phyloP scores from a whole-genome alignment of 192 early-diverging fungal genomes.

The Backusella luteola region DNA sequence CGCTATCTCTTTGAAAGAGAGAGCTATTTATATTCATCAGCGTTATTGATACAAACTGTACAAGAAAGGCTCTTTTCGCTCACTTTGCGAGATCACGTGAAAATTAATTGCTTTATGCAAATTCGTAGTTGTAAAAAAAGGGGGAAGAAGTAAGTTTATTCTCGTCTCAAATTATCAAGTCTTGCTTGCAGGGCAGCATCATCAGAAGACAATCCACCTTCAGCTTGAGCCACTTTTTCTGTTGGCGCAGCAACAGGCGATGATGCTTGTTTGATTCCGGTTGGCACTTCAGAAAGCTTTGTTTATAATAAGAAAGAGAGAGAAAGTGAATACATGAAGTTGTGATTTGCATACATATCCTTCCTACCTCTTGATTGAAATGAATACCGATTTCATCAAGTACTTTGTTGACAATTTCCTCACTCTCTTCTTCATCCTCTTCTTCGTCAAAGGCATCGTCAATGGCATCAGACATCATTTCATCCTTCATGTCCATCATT shows the following conservation, averaged over 20 bases:
- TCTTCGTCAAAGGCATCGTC: constrained; percentile 95
- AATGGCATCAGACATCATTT: constrained; percentile 97
- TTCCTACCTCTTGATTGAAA: constrained; percentile 65
- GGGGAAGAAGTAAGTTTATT: constrained; percentile 43
- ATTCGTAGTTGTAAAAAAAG: neutral
- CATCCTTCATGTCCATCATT: constrained; percentile 99
- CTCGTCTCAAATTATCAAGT: constrained; percentile 83
- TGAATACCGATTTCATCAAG: constrained; percentile 94
- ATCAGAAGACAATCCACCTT: constrained; percentile 52
- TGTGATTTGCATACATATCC: neutral
- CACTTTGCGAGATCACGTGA: neutral
- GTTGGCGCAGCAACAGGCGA: constrained; percentile 34
- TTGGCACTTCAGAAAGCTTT: constrained; percentile 50
- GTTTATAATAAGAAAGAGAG: neutral
- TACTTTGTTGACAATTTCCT: constrained; percentile 90
- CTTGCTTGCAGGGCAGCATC: constrained; percentile 89
- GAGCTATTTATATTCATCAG: too few relatives aligned
- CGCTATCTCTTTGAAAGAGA: too few relatives aligned
- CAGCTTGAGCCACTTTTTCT: constrained; percentile 50
- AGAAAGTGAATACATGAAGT: neutral
- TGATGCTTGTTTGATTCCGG: constrained; percentile 34
- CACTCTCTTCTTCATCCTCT: constrained; percentile 91
- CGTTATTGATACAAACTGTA: neutral
- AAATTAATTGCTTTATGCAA: neutral
- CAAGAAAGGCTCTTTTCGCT: neutral